Percentiles rank a stretch among this genome's conserved stretches.
Conservation (phyloP, 1,284 basidiomycete genomes). For the Puccinia hordei region DNA sequence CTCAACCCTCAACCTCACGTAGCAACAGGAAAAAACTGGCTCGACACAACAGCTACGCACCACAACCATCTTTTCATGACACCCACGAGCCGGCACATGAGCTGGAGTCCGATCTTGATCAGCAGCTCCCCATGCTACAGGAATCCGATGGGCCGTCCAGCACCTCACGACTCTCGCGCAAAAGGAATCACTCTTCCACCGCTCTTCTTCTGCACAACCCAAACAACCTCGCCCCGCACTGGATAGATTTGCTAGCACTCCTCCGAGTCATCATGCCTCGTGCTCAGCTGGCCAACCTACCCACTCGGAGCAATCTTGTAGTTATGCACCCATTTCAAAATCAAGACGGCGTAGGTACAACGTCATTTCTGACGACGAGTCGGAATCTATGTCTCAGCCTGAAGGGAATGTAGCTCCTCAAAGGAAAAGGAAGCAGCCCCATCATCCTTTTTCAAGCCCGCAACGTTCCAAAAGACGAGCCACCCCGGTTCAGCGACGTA, state of each 20-base stretch:
- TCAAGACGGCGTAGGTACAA: too few species aligned
- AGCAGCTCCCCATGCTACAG: neutral
- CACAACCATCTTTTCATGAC: neutral
- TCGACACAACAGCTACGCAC: neutral
- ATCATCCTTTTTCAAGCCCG: neutral
- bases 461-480: neutral
- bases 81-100: neutral
- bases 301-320: too few species aligned
- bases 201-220: too few species aligned
- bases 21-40: neutral
- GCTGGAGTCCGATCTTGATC: neutral
- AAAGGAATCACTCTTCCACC: neutral
- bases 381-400: neutral
- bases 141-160: too few species aligned
- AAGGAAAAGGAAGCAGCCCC: conserved; percentile 13
- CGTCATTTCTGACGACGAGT: neutral
- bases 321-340: neutral
- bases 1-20: neutral
- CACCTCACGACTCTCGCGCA: too few species aligned
- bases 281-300: too few species aligned
- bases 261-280: neutral
- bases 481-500: neutral
- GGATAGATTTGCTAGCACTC: neutral
- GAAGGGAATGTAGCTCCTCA: neutral
- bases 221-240: neutral